Conservation (phyloP, 2,329 filamentous ascomycete species). For the Fusarium albidum region DNA sequence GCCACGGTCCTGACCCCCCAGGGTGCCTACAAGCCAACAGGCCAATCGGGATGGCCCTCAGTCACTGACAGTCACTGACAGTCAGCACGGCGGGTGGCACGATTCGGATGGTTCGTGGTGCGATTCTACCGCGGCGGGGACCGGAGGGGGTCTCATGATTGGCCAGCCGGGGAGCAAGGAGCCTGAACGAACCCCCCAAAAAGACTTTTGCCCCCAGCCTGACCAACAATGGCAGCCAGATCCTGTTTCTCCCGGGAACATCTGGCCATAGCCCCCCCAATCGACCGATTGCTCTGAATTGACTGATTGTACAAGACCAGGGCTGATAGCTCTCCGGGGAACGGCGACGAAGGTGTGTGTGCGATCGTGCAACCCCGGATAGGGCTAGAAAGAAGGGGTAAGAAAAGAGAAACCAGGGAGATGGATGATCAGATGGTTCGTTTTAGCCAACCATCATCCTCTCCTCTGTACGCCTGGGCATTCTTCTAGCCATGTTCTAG, state of each 20-base stretch:
- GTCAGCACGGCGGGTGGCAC: constrained; percentile 39
- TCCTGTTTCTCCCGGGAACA: constrained; percentile 39
- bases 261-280: constrained; percentile 32
- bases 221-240: constrained; percentile 16
- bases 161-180: constrained; percentile 19
- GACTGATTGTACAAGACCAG: constrained; percentile 13
- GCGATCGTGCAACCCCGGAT: constrained; percentile 11
- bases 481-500: constrained; percentile 23
- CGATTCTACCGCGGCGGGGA: constrained; percentile 39
- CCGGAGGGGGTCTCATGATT: constrained; percentile 36
- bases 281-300: constrained; percentile 29
- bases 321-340: constrained; percentile 23
- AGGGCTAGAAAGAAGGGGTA: background rate
- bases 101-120: constrained; percentile 39
- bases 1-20: constrained; percentile 24
- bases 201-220: constrained; percentile 1
- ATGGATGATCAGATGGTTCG: constrained; percentile 32
- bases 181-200: constrained; percentile 12
- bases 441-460: constrained; percentile 27
- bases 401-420: constrained; percentile 12
- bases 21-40: constrained; percentile 13
- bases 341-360: constrained; percentile 17
- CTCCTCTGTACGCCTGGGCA: constrained; percentile 19
- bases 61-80: too few species aligned
- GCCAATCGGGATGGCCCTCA: constrained; percentile 28